These are phyloP conservation scores for Camellia granthamiana DNA, from an alignment of 148 eudicot genomes.

Conservation along the genomic window DNA sequence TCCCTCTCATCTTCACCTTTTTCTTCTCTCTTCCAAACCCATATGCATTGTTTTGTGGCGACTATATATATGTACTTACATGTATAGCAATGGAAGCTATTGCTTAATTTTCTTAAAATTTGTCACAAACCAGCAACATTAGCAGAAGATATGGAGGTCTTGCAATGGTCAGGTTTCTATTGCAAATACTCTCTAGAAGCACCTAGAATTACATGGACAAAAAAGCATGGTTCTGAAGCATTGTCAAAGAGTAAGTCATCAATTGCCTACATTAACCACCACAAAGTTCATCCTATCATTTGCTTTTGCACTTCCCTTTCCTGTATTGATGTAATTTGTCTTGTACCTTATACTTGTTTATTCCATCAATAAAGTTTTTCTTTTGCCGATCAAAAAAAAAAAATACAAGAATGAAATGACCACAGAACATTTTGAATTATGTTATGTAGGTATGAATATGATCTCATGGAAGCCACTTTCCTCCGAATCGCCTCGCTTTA, in stretches of 20 bases:
- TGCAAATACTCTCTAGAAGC: neutral
- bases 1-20: neutral
- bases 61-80: neutral
- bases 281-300: too few species aligned
- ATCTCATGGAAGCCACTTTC: slow-evolving; percentile 15
- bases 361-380: too few species aligned
- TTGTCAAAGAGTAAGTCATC: slow-evolving; percentile 11
- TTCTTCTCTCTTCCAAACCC: neutral
- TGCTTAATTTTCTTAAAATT: neutral
- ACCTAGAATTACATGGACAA: neutral
- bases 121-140: neutral
- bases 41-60: neutral
- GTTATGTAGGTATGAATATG: neutral
- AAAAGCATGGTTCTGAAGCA: neutral
- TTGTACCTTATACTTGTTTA: too few species aligned
- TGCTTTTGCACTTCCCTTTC: too few species aligned
- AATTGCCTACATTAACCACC: neutral
- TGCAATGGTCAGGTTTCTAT: neutral
- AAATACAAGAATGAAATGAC: neutral
- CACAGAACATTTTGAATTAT: neutral
- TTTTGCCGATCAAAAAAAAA: too few species aligned
- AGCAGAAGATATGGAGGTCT: slow-evolving; percentile 5
- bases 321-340: too few species aligned
- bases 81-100: neutral
- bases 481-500: neutral